Conservation (phyloP, 2,329 filamentous ascomycete species). For the Aspergillus piperis region DNA sequence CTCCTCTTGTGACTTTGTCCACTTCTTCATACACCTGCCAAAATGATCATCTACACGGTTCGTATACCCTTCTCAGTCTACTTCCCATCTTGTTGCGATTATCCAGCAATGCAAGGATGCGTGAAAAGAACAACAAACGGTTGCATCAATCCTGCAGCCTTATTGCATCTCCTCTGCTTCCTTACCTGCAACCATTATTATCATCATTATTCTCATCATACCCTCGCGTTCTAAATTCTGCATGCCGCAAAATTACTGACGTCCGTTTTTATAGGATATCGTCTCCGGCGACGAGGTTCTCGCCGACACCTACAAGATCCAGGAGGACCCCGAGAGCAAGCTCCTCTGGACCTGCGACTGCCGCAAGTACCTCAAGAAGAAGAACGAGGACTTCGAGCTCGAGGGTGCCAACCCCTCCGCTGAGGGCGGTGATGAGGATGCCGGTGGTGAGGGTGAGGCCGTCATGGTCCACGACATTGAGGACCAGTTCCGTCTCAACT, state of each 20-base stretch:
- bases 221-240: too few species aligned
- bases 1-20: conserved; percentile 22
- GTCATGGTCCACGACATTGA: conserved; percentile 86
- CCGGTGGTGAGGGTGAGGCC: conserved; percentile 67
- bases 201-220: neutral
- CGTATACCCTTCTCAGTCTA: conserved; percentile 5
- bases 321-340: conserved; percentile 66
- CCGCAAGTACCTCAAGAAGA: conserved; percentile 79
- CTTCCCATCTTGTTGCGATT: neutral
- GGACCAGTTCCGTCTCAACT: conserved; percentile 84
- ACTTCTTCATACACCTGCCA: conserved; percentile 45
- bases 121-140: neutral
- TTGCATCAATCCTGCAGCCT: neutral
- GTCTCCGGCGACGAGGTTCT: conserved; percentile 91
- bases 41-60: conserved; percentile 75
- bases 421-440: conserved; percentile 72
- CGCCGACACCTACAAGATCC: conserved; percentile 89
- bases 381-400: conserved; percentile 61
- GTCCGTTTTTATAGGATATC: conserved; percentile 67
- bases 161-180: neutral
- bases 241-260: conserved; percentile 3
- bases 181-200: neutral
- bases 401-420: conserved; percentile 93
- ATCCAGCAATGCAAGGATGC: conserved; percentile 7
- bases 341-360: conserved; percentile 90